Conservation (phyloP, 331 rosid genomes). For the Pyrus hybrid region DNA sequence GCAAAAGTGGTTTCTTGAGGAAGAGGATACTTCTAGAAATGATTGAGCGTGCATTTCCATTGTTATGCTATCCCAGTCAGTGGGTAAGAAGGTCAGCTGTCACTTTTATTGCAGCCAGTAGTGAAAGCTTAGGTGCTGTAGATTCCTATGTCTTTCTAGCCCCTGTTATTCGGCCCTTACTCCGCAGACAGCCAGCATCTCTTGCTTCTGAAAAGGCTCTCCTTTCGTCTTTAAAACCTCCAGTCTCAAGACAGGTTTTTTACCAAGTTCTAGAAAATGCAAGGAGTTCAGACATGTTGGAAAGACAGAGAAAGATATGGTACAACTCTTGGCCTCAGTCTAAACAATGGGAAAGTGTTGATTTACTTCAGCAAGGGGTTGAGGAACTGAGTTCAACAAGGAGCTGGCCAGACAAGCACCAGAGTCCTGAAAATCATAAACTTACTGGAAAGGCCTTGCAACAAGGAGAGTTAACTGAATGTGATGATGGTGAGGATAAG, state of each 20-base stretch:
- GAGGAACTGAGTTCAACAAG: constrained; percentile 52
- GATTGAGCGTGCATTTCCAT: constrained; percentile 87
- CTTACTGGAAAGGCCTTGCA: constrained; percentile 36
- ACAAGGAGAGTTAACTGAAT: constrained; percentile 51
- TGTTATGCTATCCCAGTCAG: constrained; percentile 81
- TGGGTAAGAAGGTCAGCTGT: constrained; percentile 94
- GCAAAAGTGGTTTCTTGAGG: constrained; percentile 69
- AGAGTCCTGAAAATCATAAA: constrained; percentile 38
- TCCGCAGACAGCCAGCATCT: constrained; percentile 85
- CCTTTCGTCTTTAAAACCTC: constrained; percentile 74
- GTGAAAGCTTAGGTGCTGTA: constrained; percentile 83
- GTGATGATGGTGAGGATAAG: constrained; percentile 58
- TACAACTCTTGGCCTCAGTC: constrained; percentile 79
- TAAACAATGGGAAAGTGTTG: constrained; percentile 80
- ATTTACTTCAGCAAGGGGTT: constrained; percentile 60
- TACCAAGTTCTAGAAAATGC: constrained; percentile 77
- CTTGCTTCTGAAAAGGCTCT: constrained; percentile 77
- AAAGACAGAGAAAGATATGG: constrained; percentile 97
- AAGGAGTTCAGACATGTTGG: constrained; percentile 92
- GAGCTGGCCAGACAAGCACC: constrained; percentile 66
- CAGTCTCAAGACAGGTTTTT: constrained; percentile 67
- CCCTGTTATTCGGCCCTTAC: constrained; percentile 80
- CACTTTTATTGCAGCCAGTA: constrained; percentile 83
- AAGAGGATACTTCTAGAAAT: constrained; percentile 88
- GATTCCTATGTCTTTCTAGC: constrained; percentile 94